Conservation (phyloP, 2,329 filamentous ascomycete genomes). For the Alternaria consortialis region DNA sequence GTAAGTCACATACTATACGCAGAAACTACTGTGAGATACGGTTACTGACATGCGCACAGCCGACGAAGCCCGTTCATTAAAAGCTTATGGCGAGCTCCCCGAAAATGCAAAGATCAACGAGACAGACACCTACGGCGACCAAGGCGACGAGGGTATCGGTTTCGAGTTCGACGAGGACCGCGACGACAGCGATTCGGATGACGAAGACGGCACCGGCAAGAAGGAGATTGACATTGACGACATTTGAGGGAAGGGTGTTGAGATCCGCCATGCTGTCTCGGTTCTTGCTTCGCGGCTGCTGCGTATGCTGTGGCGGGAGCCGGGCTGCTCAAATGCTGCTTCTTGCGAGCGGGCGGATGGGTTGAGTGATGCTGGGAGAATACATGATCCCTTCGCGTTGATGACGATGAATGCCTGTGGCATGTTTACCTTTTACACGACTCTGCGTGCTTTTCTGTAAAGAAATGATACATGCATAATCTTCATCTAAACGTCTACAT, state of each 20-base stretch:
- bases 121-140: conserved; percentile 91
- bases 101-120: conserved; percentile 99
- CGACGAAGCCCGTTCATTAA: conserved; percentile 93
- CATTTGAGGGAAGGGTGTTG: conserved; percentile 66
- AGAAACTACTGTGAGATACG: conserved; percentile 65
- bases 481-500: not conserved
- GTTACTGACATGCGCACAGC: conserved; percentile 80
- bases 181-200: conserved; percentile 61
- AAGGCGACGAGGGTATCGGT: conserved; percentile 91
- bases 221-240: conserved; percentile 96
- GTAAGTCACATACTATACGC: conserved; percentile 20
- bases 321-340: conserved; percentile 53
- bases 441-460: not conserved
- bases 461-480: conserved; percentile 12
- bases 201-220: conserved; percentile 68
- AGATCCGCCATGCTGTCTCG: conserved; percentile 52
- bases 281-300: conserved; percentile 24
- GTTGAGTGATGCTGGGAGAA: not conserved
- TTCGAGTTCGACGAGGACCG: conserved; percentile 99
- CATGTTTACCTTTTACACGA: not conserved
- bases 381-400: not conserved
- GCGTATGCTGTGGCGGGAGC: conserved; percentile 26
- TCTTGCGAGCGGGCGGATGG: conserved; percentile 51
- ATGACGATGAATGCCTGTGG: not conserved
- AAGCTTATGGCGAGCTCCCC: conserved; percentile 96